phyloP scores from a whole-genome alignment of 805 yeast species.

The Starmerella vitae region DNA sequence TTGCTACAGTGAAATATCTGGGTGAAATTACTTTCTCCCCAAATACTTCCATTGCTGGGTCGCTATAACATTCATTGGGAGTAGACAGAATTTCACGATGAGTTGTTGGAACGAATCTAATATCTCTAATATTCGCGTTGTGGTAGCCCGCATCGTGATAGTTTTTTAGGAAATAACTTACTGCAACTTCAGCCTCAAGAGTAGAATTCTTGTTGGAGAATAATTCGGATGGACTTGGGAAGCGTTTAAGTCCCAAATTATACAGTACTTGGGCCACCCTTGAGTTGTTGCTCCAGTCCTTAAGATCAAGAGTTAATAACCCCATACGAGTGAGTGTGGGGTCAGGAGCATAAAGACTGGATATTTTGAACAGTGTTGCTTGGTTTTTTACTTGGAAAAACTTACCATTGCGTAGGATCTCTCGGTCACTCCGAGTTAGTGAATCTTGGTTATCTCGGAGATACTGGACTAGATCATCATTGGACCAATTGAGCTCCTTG shows the following conservation, averaged over 20 bases:
- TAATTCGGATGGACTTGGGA: conserved; percentile 22
- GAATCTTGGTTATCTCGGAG: conserved; percentile 21
- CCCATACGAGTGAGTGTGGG: conserved; percentile 21
- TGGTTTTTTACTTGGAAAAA: conserved; percentile 22
- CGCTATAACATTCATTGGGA: conserved; percentile 23
- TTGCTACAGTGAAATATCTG: conserved; percentile 20
- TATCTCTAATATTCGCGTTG: conserved; percentile 1
- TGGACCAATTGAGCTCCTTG: conserved; percentile 25
- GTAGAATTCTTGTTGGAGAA: conserved; percentile 12
- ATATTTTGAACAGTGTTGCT: conserved; percentile 1
- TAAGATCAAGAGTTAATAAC: conserved; percentile 24
- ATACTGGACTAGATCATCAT: conserved; percentile 28
- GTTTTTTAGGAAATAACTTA: conserved; percentile 23
- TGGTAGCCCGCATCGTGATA: conserved; percentile 20
- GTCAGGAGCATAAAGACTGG: conserved; percentile 25
- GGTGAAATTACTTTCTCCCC: conserved; percentile 24
- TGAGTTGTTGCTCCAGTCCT: conserved; percentile 21
- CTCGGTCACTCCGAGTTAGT: conserved; percentile 26
- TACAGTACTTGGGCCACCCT: conserved; percentile 24
- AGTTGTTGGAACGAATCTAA: conserved; percentile 19
- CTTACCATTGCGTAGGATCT: conserved; percentile 21
- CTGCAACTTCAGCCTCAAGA: conserved; percentile 13
- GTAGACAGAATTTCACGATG: conserved; percentile 3
- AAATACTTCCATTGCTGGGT: conserved; percentile 20
- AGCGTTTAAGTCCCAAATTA: conserved; percentile 24